A percentile compares a stretch with the other conserved stretches of the same genome.
Evolutionary conservation across 2,329 filamentous ascomycete genomes (phyloP).

Genomic region (Cercospora sesami): DNA sequence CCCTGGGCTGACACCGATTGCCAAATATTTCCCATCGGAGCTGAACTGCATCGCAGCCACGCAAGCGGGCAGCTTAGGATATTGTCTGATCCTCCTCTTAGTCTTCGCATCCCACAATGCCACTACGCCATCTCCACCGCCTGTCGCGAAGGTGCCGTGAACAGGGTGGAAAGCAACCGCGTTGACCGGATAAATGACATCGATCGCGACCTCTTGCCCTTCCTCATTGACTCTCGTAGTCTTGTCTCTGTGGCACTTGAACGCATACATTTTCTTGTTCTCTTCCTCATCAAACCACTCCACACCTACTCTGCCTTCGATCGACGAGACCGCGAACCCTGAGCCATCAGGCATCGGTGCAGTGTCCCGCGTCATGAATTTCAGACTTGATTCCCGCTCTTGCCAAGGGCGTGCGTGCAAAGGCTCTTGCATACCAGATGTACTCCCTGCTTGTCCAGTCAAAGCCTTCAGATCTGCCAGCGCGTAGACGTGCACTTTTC

Average conservation of each 20-base stretch:
- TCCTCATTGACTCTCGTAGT: constrained; percentile 58
- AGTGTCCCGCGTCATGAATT: constrained; percentile 92
- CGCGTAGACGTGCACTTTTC: constrained; percentile 94
- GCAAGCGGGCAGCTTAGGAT: constrained; percentile 78
- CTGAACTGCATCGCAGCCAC: constrained; percentile 78
- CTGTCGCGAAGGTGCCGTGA: constrained; percentile 81
- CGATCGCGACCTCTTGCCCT: constrained; percentile 58
- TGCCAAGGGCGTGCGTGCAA: constrained; percentile 69
- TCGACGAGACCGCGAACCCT: constrained; percentile 87
- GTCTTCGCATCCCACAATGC: constrained; percentile 89
- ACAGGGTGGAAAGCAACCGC: constrained; percentile 83
- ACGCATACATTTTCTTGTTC: constrained; percentile 92
- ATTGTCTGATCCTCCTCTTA: constrained; percentile 86
- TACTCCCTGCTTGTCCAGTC: constrained; percentile 47
- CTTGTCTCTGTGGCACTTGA: constrained; percentile 93
- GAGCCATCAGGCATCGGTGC: constrained; percentile 96
- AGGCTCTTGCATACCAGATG: constrained; percentile 17
- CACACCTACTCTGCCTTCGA: constrained; percentile 92
- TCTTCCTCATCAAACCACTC: constrained; percentile 98
- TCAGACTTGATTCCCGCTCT: constrained; percentile 86
- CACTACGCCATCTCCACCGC: constrained; percentile 88
- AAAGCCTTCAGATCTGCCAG: constrained; percentile 66
- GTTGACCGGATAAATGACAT: constrained; percentile 90
- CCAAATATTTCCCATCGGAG: constrained; percentile 72
- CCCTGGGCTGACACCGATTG: constrained; percentile 78